A percentile compares a stretch with the other conserved stretches of the same genome.
Evolutionary conservation across 768 basidiomycete species (phyloP).

Genomic region (Mycena chlorophos): DNA sequence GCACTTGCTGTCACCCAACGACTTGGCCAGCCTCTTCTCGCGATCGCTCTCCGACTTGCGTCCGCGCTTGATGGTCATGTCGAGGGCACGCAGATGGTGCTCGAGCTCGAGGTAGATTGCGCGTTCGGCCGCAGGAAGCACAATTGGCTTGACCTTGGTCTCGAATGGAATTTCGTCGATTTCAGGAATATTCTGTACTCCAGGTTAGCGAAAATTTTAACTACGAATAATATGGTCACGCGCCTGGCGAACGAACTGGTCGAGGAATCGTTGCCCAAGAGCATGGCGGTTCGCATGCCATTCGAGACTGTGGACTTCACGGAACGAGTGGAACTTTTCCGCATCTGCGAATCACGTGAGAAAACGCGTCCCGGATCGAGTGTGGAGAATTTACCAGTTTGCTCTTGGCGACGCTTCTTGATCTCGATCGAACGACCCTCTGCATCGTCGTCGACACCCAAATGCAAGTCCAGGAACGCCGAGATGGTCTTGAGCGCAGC

Average conservation of each 20-base stretch:
- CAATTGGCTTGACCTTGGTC: slow-evolving; percentile 59
- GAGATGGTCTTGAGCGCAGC: slow-evolving; percentile 88
- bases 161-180: slow-evolving; percentile 92
- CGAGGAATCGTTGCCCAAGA: slow-evolving; percentile 78
- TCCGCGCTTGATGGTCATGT: slow-evolving; percentile 73
- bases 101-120: slow-evolving; percentile 94
- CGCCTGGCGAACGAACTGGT: slow-evolving; percentile 85
- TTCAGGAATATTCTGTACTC: slow-evolving; percentile 82
- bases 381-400: slow-evolving; percentile 61
- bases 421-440: slow-evolving; percentile 75
- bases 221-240: slow-evolving; percentile 20
- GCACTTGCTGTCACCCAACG: slow-evolving; percentile 86
- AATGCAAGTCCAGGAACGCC: slow-evolving; percentile 83
- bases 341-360: slow-evolving; percentile 54
- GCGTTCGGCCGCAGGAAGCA: slow-evolving; percentile 88
- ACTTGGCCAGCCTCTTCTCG: slow-evolving; percentile 82
- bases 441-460: slow-evolving; percentile 87
- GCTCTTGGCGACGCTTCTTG: slow-evolving; percentile 80
- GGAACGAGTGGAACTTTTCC: slow-evolving; percentile 95
- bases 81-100: slow-evolving; percentile 86
- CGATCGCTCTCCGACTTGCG: slow-evolving; percentile 79
- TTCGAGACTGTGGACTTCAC: slow-evolving; percentile 86
- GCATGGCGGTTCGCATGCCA: slow-evolving; percentile 90
- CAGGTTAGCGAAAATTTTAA: slow-evolving; percentile 9
- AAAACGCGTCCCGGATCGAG: background rate